phyloP scores from a whole-genome alignment of 2,329 filamentous ascomycete species.

The Fusarium redolens region DNA sequence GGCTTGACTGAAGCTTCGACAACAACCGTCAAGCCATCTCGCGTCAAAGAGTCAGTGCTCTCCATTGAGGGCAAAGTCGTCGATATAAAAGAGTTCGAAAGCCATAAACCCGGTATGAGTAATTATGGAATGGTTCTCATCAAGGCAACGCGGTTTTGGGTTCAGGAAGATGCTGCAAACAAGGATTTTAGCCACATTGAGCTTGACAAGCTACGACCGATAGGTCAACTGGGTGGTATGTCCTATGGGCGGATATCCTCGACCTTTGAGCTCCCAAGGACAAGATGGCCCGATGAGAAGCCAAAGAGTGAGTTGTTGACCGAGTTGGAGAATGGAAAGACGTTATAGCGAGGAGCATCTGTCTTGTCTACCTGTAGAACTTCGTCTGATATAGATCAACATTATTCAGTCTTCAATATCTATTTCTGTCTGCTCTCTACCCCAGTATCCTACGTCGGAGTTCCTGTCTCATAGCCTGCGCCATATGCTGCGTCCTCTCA shows the following conservation, averaged over 20 bases:
- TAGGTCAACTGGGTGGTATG: constrained; percentile 88
- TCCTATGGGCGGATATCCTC: constrained; percentile 80
- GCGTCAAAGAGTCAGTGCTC: constrained; percentile 86
- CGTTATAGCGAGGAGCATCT: not conserved
- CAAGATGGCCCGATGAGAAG: constrained; percentile 3
- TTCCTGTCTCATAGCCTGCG: constrained; percentile 45
- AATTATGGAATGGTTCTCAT: constrained; percentile 79
- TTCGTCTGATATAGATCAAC: not conserved
- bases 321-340: not conserved
- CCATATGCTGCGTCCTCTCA: constrained; percentile 47
- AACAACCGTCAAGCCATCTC: constrained; percentile 74
- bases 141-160: constrained; percentile 90
- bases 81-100: constrained; percentile 81
- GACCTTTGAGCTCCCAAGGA: constrained; percentile 72
- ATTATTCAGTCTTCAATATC: rapidly evolving
- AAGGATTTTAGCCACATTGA: constrained; percentile 80
- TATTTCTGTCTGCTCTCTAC: not conserved
- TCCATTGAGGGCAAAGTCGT: constrained; percentile 85
- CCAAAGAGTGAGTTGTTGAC: not conserved
- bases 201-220: constrained; percentile 78
- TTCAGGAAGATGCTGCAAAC: constrained; percentile 86
- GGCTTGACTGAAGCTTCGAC: constrained; percentile 77
- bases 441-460: constrained; percentile 44
- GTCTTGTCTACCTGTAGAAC: rapidly evolving
- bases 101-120: constrained; percentile 76